Percentiles rank a stretch among this genome's conserved stretches.
These are phyloP conservation scores for Solanum bulbocastanum DNA, from an alignment of 257 asterid species.

Conservation along the genomic window DNA sequence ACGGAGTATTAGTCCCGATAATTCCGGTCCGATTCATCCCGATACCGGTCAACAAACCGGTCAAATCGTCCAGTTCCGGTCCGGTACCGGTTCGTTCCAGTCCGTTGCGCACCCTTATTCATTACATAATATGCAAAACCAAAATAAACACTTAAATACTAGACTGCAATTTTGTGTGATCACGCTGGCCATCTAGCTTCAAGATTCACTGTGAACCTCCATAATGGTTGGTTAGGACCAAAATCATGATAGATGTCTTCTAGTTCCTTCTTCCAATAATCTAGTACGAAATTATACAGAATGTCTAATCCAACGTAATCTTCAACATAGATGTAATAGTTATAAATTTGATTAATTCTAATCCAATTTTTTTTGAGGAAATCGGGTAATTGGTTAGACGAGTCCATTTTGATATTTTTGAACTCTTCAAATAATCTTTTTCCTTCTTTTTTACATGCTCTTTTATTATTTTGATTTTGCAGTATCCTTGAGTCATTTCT, in stretches of 20 bases:
- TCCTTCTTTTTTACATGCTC: background rate
- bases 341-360: too few species aligned
- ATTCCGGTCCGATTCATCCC: too few species aligned
- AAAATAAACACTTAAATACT: background rate
- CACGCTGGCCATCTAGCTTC: background rate
- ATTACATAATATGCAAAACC: background rate
- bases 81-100: too few species aligned
- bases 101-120: too few species aligned
- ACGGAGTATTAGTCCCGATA: too few species aligned
- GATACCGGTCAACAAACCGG: too few species aligned
- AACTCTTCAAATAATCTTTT: background rate
- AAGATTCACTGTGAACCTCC: background rate
- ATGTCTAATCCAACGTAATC: background rate
- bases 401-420: background rate
- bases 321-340: background rate
- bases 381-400: background rate
- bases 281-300: too few species aligned
- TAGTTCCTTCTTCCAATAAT: background rate
- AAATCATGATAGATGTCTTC: background rate
- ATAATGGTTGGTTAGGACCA: background rate
- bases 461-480: too few species aligned
- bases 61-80: too few species aligned
- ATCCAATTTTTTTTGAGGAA: too few species aligned
- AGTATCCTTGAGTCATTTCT: background rate
- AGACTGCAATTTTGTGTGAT: too few species aligned